A percentile compares a stretch with the other conserved stretches of the same genome.
phyloP scores from a whole-genome alignment of 2,329 filamentous ascomycete genomes.

The Thielaviopsis euricoi region DNA sequence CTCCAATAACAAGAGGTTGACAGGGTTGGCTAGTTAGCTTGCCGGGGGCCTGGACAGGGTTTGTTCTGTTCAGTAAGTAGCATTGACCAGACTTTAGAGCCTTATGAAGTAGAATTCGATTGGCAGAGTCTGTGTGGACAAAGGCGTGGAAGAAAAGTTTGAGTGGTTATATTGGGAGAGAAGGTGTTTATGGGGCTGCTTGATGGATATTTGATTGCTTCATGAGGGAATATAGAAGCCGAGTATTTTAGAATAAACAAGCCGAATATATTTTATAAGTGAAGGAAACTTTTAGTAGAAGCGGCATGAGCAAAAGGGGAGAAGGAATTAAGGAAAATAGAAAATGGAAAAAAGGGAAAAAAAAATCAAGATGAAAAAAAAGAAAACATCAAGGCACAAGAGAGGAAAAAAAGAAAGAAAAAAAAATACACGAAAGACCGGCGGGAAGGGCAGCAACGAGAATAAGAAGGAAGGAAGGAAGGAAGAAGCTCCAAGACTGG shows the following conservation, averaged over 20 bases:
- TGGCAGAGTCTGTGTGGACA: too few relatives aligned
- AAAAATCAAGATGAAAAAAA: slow-evolving; percentile 10
- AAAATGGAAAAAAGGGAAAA: background rate
- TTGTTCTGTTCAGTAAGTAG: background rate
- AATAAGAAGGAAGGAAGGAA: background rate
- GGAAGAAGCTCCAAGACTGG: background rate
- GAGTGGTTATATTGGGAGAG: too few relatives aligned
- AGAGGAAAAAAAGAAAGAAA: slow-evolving; percentile 2
- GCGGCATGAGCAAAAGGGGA: too few relatives aligned
- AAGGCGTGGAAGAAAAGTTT: too few relatives aligned
- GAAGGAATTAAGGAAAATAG: background rate
- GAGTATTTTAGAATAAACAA: too few relatives aligned
- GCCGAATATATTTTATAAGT: too few relatives aligned
- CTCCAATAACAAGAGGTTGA: background rate
- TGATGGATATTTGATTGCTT: too few relatives aligned
- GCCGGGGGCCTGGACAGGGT: background rate
- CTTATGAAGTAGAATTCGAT: too few relatives aligned
- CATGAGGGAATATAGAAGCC: too few relatives aligned
- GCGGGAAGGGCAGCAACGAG: background rate
- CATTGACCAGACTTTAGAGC: too few relatives aligned
- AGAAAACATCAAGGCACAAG: slow-evolving; percentile 11
- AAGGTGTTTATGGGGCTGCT: too few relatives aligned
- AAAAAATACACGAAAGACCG: background rate
- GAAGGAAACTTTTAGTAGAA: too few relatives aligned
- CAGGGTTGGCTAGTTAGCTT: background rate